Percentiles rank a stretch among this genome's conserved stretches.
These are phyloP conservation scores for Lipomyces starkeyi DNA, from an alignment of 805 yeast genomes.

Conservation along the genomic window DNA sequence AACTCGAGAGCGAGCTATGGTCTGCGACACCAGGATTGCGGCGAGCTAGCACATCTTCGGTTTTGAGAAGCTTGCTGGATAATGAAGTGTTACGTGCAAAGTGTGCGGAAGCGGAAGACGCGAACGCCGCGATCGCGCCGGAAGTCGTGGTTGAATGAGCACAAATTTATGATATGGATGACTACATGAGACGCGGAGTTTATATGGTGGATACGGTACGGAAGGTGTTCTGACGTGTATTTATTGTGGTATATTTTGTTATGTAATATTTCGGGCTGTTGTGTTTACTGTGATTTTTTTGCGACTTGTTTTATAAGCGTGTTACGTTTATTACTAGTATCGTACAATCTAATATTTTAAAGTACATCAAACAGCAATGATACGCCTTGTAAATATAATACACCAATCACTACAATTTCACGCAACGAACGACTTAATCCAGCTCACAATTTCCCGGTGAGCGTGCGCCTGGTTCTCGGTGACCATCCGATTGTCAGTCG, in stretches of 20 bases:
- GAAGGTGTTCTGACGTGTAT: background rate
- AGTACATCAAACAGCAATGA: background rate
- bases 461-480: conserved; percentile 30
- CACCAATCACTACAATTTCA: background rate
- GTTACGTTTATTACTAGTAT: background rate
- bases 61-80: conserved; percentile 1
- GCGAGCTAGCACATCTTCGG: background rate
- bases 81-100: background rate
- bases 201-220: background rate
- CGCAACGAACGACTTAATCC: conserved; percentile 34
- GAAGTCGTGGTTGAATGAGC: background rate
- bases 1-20: background rate
- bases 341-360: background rate
- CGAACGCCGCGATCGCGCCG: background rate
- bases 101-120: conserved; percentile 2
- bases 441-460: conserved; percentile 29
- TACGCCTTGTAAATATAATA: background rate
- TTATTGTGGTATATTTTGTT: background rate
- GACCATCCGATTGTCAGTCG: conserved; percentile 31
- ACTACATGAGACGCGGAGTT: background rate
- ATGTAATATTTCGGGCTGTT: background rate
- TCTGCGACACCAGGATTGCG: background rate
- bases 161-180: background rate
- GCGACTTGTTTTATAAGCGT: background rate
- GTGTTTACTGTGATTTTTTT: background rate